Percentiles rank a stretch among this genome's conserved stretches.
Evolutionary conservation across 352 stramenopile genomes (phyloP).

Genomic region (Aphanomyces invadans): DNA sequence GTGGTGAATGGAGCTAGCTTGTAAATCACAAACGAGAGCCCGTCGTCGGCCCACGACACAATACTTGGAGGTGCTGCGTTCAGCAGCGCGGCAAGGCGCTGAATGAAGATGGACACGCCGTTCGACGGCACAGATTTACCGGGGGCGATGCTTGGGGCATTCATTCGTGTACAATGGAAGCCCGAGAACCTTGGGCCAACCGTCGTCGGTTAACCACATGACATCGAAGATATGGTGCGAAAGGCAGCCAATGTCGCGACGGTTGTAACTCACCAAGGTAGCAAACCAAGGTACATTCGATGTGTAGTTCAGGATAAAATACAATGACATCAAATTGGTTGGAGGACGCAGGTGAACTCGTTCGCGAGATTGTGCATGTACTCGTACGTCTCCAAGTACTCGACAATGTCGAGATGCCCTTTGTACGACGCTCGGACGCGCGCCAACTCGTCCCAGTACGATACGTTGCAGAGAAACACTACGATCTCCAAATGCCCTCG

Average conservation of each 20-base stretch:
- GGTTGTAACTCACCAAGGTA: too few relatives aligned
- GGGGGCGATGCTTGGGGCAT: not conserved
- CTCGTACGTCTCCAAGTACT: constrained; percentile 16
- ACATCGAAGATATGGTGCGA: not conserved
- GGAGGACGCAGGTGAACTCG: not conserved
- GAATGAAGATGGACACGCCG: not conserved
- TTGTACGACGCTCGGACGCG: constrained; percentile 6
- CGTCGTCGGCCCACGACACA: not conserved
- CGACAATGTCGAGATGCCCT: constrained; percentile 2
- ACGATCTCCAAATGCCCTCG: constrained; percentile 8
- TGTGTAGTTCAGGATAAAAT: too few relatives aligned
- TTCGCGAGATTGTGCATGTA: constrained; percentile 6
- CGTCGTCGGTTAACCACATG: not conserved
- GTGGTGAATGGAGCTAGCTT: not conserved
- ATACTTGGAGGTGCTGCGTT: not conserved
- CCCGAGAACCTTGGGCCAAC: not conserved
- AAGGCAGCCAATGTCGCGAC: not conserved
- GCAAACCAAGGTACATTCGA: too few relatives aligned
- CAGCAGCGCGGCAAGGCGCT: not conserved
- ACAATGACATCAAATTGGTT: not conserved
- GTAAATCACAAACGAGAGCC: not conserved
- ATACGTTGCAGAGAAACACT: constrained; percentile 2
- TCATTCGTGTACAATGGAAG: not conserved
- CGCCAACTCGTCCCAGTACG: constrained; percentile 2
- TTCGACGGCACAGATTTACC: not conserved